A percentile compares a stretch with the other conserved stretches of the same genome.
Evolutionary conservation across 2,329 filamentous ascomycete genomes (phyloP).

Genomic region (Neofusicoccum laricinum): DNA sequence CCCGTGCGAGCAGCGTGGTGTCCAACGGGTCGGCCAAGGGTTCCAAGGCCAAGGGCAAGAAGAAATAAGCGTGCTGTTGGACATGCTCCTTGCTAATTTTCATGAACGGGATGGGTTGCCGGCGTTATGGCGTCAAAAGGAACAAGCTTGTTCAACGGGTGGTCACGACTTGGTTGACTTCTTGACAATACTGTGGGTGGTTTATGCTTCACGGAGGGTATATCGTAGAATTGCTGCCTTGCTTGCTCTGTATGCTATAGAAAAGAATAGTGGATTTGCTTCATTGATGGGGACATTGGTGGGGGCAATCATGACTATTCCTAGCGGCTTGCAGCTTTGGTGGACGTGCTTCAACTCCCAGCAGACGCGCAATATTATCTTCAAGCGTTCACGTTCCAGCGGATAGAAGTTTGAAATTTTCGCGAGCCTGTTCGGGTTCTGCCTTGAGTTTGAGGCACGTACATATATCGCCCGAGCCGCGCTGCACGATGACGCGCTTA

Average conservation of each 20-base stretch:
- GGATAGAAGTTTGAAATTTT: no score
- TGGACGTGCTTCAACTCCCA: not conserved
- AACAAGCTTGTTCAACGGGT: not conserved
- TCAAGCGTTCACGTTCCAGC: no score
- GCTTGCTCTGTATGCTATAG: constrained; percentile 7
- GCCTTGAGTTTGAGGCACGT: not conserved
- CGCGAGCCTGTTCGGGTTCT: no score
- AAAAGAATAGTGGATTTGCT: not conserved
- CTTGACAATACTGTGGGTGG: constrained; percentile 1
- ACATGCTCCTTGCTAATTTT: not conserved
- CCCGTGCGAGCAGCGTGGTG: constrained; percentile 82
- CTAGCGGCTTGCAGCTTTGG: not conserved
- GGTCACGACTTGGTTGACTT: not conserved
- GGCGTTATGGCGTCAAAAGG: constrained; percentile 6
- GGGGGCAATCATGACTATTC: not conserved
- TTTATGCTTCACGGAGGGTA: not conserved
- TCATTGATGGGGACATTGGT: not conserved
- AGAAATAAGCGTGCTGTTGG: constrained; percentile 39
- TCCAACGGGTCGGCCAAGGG: constrained; percentile 62
- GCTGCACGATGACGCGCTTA: constrained; percentile 8
- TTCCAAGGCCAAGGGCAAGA: constrained; percentile 46
- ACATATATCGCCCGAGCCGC: not conserved
- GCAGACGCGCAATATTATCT: no score
- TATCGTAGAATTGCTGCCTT: not conserved
- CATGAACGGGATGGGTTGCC: not conserved